These are phyloP conservation scores for Exserohilum turcica DNA, from an alignment of 2,329 filamentous ascomycete species.

Conservation along the genomic window DNA sequence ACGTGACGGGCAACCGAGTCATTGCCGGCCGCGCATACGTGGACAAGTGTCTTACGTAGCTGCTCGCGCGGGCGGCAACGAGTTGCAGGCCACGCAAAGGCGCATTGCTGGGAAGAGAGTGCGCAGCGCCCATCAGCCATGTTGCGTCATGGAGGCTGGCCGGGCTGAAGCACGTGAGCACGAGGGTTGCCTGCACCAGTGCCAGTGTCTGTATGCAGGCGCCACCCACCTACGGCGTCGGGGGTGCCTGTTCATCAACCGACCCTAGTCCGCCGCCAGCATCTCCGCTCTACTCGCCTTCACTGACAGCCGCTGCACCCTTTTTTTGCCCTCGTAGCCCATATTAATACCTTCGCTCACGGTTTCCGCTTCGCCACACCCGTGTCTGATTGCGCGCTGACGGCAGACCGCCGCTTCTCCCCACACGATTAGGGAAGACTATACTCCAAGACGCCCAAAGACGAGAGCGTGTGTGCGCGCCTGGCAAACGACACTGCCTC, in stretches of 20 bases:
- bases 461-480: conserved; percentile 17
- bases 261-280: conserved; percentile 13
- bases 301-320: conserved; percentile 2
- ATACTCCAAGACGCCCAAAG: background rate
- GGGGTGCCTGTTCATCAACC: conserved; percentile 7
- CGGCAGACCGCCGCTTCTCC: conserved; percentile 4
- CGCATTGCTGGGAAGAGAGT: background rate
- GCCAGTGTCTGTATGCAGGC: conserved; percentile 3
- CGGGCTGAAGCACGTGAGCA: conserved; percentile 9
- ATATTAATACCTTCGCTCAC: conserved; percentile 15
- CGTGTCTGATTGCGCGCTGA: background rate
- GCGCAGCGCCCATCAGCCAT: background rate
- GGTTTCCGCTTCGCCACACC: background rate
- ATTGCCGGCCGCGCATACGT: too few relatives aligned
- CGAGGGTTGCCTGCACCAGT: too few relatives aligned
- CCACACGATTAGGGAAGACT: conserved; percentile 1
- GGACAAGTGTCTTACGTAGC: too few relatives aligned
- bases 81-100: too few relatives aligned
- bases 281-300: conserved; percentile 6
- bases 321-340: conserved; percentile 11
- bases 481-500: conserved; percentile 4
- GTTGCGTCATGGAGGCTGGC: background rate
- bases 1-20: background rate
- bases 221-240: conserved; percentile 5
- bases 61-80: too few relatives aligned